A percentile compares a stretch with the other conserved stretches of the same genome.
These are phyloP conservation scores for Leptoxyphium fumago DNA, from an alignment of 2,329 filamentous ascomycete genomes.

Conservation along the genomic window DNA sequence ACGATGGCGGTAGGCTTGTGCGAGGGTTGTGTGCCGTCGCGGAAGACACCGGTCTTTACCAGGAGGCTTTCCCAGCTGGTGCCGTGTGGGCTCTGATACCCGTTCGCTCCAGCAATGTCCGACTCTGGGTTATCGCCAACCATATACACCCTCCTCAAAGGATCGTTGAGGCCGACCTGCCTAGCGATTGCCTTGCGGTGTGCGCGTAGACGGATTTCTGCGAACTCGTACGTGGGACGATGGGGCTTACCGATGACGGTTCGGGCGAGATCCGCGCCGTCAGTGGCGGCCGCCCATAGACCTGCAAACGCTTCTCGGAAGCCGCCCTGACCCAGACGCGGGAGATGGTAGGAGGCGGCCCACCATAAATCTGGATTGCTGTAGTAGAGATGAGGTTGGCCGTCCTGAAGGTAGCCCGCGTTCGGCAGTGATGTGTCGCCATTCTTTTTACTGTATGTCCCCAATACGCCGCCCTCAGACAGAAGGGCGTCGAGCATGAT, in stretches of 20 bases:
- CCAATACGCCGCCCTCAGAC: constrained; percentile 62
- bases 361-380: constrained; percentile 84
- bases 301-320: constrained; percentile 73
- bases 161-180: constrained; percentile 18
- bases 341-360: constrained; percentile 71
- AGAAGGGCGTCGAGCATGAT: constrained; percentile 72
- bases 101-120: constrained; percentile 79
- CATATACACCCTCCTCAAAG: constrained; percentile 77
- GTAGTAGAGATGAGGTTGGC: constrained; percentile 70
- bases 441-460: constrained; percentile 64
- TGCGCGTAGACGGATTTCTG: constrained; percentile 54
- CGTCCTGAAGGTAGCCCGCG: constrained; percentile 66
- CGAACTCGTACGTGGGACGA: constrained; percentile 64
- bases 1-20: constrained; percentile 51
- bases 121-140: constrained; percentile 61
- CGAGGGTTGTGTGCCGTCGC: constrained; percentile 38
- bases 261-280: constrained; percentile 43
- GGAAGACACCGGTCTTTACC: constrained; percentile 68
- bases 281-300: constrained; percentile 60
- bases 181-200: constrained; percentile 40
- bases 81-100: constrained; percentile 49
- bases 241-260: constrained; percentile 74
- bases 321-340: constrained; percentile 79
- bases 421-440: constrained; percentile 49
- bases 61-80: constrained; percentile 67